Conservation (phyloP, 768 basidiomycete species). For the Leccinum truebloodii region DNA sequence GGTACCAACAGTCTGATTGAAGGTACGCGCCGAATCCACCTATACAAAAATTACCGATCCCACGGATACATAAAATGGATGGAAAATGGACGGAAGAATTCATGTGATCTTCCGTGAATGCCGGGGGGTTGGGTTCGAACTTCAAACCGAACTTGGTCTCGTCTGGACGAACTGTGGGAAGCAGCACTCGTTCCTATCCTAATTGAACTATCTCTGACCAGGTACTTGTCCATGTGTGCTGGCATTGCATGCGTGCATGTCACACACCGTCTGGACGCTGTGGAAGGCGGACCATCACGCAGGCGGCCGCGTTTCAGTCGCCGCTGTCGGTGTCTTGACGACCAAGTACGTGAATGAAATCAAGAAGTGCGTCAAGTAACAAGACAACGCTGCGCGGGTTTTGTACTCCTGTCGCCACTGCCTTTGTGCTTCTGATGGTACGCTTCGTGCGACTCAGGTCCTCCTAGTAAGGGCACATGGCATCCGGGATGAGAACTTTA, state of each 20-base stretch:
- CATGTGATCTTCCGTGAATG: not conserved
- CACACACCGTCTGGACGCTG: not conserved
- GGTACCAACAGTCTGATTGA: not conserved
- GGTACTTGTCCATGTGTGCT: not conserved
- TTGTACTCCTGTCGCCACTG: not conserved
- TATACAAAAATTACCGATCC: not conserved
- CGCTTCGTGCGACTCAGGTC: not conserved
- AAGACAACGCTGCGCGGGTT: not conserved
- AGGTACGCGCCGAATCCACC: not conserved
- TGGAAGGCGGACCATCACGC: not conserved
- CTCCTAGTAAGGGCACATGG: not conserved
- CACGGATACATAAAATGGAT: not conserved
- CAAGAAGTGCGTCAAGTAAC: slow-evolving; percentile 4
- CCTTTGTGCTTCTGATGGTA: not conserved
- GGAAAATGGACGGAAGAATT: not conserved
- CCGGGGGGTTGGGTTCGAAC: not conserved
- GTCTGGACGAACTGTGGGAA: not conserved
- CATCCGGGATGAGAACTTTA: not conserved
- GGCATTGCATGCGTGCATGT: not conserved
- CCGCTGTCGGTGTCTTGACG: slow-evolving; percentile 7
- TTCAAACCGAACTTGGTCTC: not conserved
- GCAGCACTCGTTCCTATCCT: not conserved
- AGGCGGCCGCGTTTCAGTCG: not conserved
- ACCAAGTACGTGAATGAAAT: slow-evolving; percentile 4
- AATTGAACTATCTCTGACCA: not conserved